Evolutionary conservation across 2,329 filamentous ascomycete species (phyloP).

Genomic region (Sclerotinia spermophila): DNA sequence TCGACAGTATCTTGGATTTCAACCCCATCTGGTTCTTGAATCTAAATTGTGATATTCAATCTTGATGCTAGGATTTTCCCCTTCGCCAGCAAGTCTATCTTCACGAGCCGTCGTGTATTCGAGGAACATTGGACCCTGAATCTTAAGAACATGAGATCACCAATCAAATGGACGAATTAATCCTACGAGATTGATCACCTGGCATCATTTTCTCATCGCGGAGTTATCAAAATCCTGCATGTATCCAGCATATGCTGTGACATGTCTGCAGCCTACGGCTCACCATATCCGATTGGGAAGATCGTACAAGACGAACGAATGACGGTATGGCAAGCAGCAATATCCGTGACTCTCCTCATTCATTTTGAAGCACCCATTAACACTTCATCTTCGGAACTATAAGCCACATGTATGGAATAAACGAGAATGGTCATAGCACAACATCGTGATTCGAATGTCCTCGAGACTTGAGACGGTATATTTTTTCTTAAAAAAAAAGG

Average conservation of each 20-base stretch:
- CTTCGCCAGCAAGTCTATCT: not conserved
- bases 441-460: not conserved
- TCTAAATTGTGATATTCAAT: not conserved
- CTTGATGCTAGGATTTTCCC: not conserved
- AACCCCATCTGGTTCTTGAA: not conserved
- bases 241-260: conserved; percentile 5
- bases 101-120: not conserved
- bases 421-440: not conserved
- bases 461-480: not conserved
- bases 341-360: not conserved
- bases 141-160: not conserved
- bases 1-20: not conserved
- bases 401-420: conserved; percentile 3
- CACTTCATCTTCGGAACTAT: not conserved
- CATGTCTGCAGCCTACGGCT: not conserved
- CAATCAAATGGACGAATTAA: not conserved
- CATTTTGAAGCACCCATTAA: not conserved
- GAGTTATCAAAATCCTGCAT: not conserved
- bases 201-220: not conserved
- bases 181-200: not conserved
- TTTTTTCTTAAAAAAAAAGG: not conserved
- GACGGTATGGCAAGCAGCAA: not conserved
- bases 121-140: not conserved
- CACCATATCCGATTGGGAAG: not conserved
- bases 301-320: not conserved